Evolutionary conservation across 2,329 filamentous ascomycete species (phyloP).

Genomic region (Alternaria ventricosa): DNA sequence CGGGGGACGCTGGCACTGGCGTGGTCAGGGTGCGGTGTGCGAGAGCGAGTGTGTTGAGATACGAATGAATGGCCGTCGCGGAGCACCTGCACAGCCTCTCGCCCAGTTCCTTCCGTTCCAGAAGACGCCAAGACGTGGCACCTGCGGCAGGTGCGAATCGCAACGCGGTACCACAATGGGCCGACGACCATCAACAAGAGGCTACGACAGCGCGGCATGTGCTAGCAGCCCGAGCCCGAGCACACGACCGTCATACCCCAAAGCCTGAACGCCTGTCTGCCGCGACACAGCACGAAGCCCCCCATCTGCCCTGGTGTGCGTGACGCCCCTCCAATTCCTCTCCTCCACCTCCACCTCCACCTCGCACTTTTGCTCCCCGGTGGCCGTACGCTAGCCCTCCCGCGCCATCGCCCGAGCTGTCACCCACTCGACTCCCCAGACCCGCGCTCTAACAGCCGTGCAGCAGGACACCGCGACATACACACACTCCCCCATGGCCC

Average conservation of each 20-base stretch:
- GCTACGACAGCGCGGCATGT: slow-evolving; percentile 7
- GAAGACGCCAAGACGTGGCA: slow-evolving; percentile 18
- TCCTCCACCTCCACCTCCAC: slow-evolving; percentile 6
- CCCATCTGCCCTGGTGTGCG: slow-evolving; percentile 11
- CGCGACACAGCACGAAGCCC: neutral
- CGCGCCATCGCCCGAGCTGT: slow-evolving; percentile 18
- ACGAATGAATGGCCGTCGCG: slow-evolving; percentile 11
- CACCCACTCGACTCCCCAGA: slow-evolving; percentile 15
- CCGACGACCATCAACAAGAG: slow-evolving; percentile 5
- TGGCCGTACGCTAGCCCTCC: slow-evolving; percentile 9
- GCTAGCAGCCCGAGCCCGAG: slow-evolving; percentile 1
- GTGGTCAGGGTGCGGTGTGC: slow-evolving; percentile 7
- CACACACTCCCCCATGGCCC: slow-evolving; percentile 39
- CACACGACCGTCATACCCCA: slow-evolving; percentile 11
- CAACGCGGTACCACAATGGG: slow-evolving; percentile 13
- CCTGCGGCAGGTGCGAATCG: slow-evolving; percentile 16
- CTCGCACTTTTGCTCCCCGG: slow-evolving; percentile 20
- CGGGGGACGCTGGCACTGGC: neutral
- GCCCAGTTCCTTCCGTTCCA: slow-evolving; percentile 6
- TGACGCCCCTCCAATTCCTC: slow-evolving; percentile 25
- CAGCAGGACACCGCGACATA: neutral
- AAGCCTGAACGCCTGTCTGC: neutral
- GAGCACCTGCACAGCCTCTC: slow-evolving; percentile 14
- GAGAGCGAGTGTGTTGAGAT: slow-evolving; percentile 12
- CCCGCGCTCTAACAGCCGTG: neutral